A percentile compares a stretch with the other conserved stretches of the same genome.
Conservation (phyloP, 2,329 filamentous ascomycete species). For the Sporothrix globosa region DNA sequence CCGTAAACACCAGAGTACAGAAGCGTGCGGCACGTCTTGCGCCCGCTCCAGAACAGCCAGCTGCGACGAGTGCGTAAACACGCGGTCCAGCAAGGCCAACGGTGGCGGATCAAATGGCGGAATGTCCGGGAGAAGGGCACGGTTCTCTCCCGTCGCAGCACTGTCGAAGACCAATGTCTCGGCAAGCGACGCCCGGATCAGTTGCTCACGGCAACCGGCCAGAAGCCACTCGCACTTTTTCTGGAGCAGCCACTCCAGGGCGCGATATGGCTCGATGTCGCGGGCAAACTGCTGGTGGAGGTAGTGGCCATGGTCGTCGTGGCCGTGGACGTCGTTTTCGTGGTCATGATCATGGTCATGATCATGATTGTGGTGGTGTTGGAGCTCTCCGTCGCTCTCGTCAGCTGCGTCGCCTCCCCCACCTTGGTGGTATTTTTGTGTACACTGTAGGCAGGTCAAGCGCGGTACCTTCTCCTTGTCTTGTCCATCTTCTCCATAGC, state of each 20-base stretch:
- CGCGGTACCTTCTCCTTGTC: neutral
- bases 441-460: constrained; percentile 18
- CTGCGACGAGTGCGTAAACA: constrained; percentile 30
- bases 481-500: constrained; percentile 7
- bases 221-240: constrained; percentile 35
- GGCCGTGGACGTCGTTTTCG: neutral
- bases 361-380: neutral
- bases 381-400: too few relatives aligned
- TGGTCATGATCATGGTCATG: too few relatives aligned
- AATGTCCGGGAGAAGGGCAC: constrained; percentile 30
- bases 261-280: neutral
- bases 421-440: constrained; percentile 20
- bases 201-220: constrained; percentile 30
- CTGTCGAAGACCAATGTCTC: too few relatives aligned
- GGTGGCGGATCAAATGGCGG: constrained; percentile 35
- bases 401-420: neutral
- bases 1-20: constrained; percentile 32
- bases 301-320: constrained; percentile 25
- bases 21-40: constrained; percentile 20
- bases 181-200: constrained; percentile 30
- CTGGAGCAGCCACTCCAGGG: constrained; percentile 30
- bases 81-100: constrained; percentile 26
- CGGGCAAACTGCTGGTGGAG: constrained; percentile 29
- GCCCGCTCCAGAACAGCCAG: constrained; percentile 27
- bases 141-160: neutral